Evolutionary conservation across 208 protist genomes (phyloP).

Genomic region (Leishmania major): DNA sequence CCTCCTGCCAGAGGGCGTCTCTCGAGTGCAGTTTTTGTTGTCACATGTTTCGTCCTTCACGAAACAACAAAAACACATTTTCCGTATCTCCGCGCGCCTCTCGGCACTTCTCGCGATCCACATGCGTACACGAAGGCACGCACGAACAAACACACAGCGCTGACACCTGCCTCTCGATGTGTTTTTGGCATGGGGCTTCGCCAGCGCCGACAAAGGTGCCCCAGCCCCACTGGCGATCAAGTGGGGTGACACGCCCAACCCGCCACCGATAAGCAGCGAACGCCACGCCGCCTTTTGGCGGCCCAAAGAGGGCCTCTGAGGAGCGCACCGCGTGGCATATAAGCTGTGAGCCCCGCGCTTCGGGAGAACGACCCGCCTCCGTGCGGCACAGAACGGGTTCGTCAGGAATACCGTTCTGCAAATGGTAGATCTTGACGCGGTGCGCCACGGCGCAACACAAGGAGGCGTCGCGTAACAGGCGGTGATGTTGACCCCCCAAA

Average conservation of each 20-base stretch:
- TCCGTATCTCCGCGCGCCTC: background rate
- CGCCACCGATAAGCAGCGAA: background rate
- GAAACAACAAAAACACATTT: background rate
- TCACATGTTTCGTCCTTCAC: no score
- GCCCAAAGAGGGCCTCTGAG: background rate
- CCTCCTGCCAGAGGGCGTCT: background rate
- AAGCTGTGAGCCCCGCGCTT: no score
- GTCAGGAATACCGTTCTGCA: no score
- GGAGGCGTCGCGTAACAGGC: background rate
- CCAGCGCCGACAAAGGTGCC: background rate
- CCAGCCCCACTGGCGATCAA: background rate
- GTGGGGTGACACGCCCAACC: background rate
- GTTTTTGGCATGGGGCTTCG: background rate
- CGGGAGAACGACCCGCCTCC: no score
- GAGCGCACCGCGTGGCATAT: no score
- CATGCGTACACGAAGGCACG: background rate
- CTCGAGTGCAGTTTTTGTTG: background rate
- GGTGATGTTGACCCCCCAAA: no score
- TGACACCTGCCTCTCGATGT: background rate
- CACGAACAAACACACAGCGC: background rate
- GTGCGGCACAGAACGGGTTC: no score
- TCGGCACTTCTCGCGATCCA: background rate
- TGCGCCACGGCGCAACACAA: no score
- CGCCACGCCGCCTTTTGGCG: background rate
- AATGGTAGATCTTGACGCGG: no score